Base-by-base conservation (phyloP, 805 yeast genomes). In the Scheffersomyces amazonensis region DNA sequence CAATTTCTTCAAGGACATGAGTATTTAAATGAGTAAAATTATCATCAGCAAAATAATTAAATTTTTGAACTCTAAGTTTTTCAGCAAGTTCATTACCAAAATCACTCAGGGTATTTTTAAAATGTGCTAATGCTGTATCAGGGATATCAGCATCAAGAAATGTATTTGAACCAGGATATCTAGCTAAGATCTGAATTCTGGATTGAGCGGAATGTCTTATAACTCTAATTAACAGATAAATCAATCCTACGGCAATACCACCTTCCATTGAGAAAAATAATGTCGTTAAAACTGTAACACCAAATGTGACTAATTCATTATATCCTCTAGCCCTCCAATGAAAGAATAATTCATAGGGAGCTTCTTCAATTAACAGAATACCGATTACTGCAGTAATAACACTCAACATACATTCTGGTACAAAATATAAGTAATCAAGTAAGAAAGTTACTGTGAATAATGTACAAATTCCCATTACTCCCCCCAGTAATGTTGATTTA, bases 171-270 rank as follows among this genome's bases (percentile, higher is more conserved):
- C 69, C 69, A 22, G 61, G 71, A 20, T 62, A 53, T 31, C 76
- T 54, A 1, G 75, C 77, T 39, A 71, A 49, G 38, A 71, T 67
- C 36, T 69, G 73, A 44, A 71, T 71, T 25, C 71, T 52, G 6
- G 75, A 69, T 32, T 58, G 51, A 0, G 75, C 61, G 11, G 74
- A 64, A 44, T 66, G 61, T 39, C 60, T 62, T 23, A 71, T 59
- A 4, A 91, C 90, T 40, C 95, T 68, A 23, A 90, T 69, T 15
- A 91, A 64, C 30, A 95, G 88, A 48, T 87, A 86, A 0, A 78
- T 78, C 34, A 87, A 80, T 0, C 99, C 98, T n/a, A 87, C 75
- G 2, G 84, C 80, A 34, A 93, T 87, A 1, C 99, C 98, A 12
- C 84, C 80, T 58, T 91, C 96, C 56, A 90, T 81, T 0, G 97